Percentiles rank a stretch among this genome's conserved stretches.
phyloP scores from a whole-genome alignment of 495 filamentous ascomycete genomes.

The Lichenothelia convexa region DNA sequence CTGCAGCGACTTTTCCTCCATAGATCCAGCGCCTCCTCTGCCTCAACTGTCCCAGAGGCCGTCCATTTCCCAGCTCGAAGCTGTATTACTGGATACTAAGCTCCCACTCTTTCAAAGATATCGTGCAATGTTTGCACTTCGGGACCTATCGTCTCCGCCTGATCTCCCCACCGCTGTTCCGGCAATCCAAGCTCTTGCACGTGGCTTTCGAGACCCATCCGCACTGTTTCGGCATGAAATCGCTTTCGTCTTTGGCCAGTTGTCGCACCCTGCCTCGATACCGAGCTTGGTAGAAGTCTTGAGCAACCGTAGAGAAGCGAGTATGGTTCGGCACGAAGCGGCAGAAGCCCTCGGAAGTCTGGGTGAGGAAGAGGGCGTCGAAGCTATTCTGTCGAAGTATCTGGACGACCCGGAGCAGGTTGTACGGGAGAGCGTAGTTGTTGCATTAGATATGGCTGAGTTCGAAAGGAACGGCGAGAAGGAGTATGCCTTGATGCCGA shows the following conservation, averaged over 20 bases:
- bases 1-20: slow-evolving; percentile 73
- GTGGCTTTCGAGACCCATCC: slow-evolving; percentile 68
- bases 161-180: slow-evolving; percentile 72
- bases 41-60: slow-evolving; percentile 36
- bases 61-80: slow-evolving; percentile 57
- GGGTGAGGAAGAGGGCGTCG: slow-evolving; percentile 83
- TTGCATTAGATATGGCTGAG: slow-evolving; percentile 95
- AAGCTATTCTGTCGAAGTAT: slow-evolving; percentile 65
- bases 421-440: slow-evolving; percentile 83
- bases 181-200: slow-evolving; percentile 69
- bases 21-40: slow-evolving; percentile 87
- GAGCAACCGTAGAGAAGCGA: slow-evolving; percentile 58
- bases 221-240: slow-evolving; percentile 97
- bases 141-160: slow-evolving; percentile 81
- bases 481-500: slow-evolving; percentile 78
- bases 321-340: slow-evolving; percentile 96
- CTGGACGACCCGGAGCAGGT: slow-evolving; percentile 80
- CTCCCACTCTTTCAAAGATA: slow-evolving; percentile 81
- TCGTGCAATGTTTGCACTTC: slow-evolving; percentile 90
- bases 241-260: slow-evolving; percentile 93
- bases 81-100: slow-evolving; percentile 56
- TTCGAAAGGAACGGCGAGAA: slow-evolving; percentile 77
- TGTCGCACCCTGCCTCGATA: slow-evolving; percentile 90
- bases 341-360: slow-evolving; percentile 94
- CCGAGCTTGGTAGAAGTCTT: slow-evolving; percentile 65